phyloP scores from a whole-genome alignment of 73 alveolate species.

The Tetrahymena thermophila region DNA sequence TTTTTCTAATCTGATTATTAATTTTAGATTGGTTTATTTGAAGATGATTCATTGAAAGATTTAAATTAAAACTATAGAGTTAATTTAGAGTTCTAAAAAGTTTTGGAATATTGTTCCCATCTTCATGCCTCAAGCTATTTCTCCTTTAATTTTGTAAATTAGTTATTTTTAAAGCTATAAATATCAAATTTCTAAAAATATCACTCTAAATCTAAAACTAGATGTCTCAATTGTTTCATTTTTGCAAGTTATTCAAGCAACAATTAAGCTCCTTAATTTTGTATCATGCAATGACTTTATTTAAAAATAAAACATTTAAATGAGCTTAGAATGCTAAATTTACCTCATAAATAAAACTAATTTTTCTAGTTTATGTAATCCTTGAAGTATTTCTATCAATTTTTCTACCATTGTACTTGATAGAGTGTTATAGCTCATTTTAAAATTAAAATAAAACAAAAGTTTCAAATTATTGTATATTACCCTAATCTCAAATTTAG shows the following conservation, averaged over 20 bases:
- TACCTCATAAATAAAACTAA: neutral
- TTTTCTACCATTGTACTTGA: neutral
- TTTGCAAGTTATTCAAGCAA: neutral
- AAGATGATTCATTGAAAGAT: neutral
- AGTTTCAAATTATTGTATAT: neutral
- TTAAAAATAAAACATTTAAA: neutral
- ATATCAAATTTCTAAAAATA: neutral
- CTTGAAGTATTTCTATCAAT: neutral
- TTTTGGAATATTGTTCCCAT: neutral
- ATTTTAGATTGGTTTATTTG: neutral
- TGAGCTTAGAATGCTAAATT: neutral
- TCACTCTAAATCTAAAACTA: neutral
- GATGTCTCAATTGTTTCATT: neutral
- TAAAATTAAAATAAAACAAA: neutral
- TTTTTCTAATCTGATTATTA: neutral
- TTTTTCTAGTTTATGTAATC: neutral
- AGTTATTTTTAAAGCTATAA: neutral
- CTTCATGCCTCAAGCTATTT: neutral
- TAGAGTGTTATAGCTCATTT: neutral
- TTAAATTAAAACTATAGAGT: neutral
- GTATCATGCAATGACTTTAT: neutral
- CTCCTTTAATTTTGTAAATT: neutral
- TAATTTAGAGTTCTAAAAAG: neutral
- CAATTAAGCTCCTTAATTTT: neutral
- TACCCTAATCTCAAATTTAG: neutral